A percentile compares a stretch with the other conserved stretches of the same genome.
Evolutionary conservation across 768 basidiomycete species (phyloP).

Genomic region (Termitomyces sp.): DNA sequence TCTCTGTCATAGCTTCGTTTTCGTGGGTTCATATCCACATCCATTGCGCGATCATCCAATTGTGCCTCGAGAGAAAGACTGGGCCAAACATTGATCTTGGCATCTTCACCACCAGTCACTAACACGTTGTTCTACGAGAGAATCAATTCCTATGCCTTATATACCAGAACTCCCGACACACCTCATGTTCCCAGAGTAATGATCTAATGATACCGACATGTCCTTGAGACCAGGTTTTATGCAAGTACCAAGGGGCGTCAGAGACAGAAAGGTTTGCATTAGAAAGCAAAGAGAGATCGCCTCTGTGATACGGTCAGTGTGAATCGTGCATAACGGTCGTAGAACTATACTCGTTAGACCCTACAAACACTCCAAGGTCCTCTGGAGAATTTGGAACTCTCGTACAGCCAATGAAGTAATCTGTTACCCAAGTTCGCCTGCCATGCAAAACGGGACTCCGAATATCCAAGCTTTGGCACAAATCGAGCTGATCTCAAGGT

Average conservation of each 20-base stretch:
- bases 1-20: conserved; percentile 20
- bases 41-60: conserved; percentile 18
- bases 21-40: conserved; percentile 19
- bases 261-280: conserved; percentile 32
- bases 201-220: conserved; percentile 56
- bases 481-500: conserved; percentile 46
- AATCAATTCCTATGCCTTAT: not conserved
- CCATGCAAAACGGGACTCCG: conserved; percentile 59
- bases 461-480: conserved; percentile 52
- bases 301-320: conserved; percentile 29
- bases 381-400: conserved; percentile 23
- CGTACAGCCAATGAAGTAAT: conserved; percentile 64
- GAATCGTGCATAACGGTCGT: not conserved
- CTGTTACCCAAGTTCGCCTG: conserved; percentile 67
- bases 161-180: conserved; percentile 14
- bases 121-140: conserved; percentile 30
- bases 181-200: conserved; percentile 51
- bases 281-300: conserved; percentile 53
- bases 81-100: conserved; percentile 40
- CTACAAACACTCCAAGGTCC: conserved; percentile 54
- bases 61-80: conserved; percentile 7
- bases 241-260: conserved; percentile 42
- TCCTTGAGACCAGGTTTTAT: conserved; percentile 48
- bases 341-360: conserved; percentile 64
- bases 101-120: conserved; percentile 49